phyloP scores from a whole-genome alignment of 225 moss, liverwort and hornwort genomes.

The Thuidium tamariscinum region DNA sequence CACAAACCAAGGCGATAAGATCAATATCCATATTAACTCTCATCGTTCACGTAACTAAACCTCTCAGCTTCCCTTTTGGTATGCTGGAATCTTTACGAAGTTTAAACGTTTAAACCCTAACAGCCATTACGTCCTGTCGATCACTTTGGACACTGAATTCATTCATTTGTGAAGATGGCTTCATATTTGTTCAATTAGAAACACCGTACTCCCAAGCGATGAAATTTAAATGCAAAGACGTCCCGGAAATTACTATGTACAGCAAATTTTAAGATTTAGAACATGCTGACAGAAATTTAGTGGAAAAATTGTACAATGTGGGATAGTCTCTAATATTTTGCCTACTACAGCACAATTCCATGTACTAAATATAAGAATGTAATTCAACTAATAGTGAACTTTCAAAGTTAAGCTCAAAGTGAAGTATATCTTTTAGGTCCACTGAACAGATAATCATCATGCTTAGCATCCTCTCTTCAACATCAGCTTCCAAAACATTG shows the following conservation, averaged over 20 bases:
- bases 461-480: background rate
- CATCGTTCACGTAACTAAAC: background rate
- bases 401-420: background rate
- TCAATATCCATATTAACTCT: background rate
- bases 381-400: background rate
- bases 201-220: background rate
- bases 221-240: background rate
- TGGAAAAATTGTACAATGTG: background rate
- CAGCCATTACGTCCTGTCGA: background rate
- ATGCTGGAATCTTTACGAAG: background rate
- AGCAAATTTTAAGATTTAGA: background rate
- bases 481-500: background rate
- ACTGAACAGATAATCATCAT: background rate
- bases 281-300: background rate
- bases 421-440: too few relatives aligned
- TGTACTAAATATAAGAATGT: background rate
- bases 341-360: background rate
- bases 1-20: too few relatives aligned
- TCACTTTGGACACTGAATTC: background rate
- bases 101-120: background rate
- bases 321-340: too few relatives aligned
- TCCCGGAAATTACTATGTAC: background rate
- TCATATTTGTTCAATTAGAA: background rate
- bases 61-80: background rate
- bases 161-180: background rate